These are phyloP conservation scores for Pseudocercospora macadamiae DNA, from an alignment of 2,329 filamentous ascomycete species.

Conservation along the genomic window DNA sequence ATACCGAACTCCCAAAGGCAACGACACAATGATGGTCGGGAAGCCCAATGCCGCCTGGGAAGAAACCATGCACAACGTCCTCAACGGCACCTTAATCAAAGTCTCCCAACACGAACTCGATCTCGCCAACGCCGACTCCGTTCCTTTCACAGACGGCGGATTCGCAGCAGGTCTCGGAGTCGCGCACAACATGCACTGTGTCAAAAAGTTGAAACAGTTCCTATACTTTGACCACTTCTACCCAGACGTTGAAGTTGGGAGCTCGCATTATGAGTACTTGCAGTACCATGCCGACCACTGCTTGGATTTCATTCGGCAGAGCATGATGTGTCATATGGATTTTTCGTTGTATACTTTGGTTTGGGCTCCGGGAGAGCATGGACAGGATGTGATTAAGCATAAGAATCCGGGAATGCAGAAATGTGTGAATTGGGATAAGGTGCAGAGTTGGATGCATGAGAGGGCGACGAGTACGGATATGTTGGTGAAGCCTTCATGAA, in stretches of 20 bases:
- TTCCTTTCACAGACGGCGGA: slow-evolving; percentile 13
- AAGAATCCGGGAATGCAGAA: slow-evolving; percentile 11
- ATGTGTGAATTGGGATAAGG: slow-evolving; percentile 20
- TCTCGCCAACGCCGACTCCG: slow-evolving; percentile 6
- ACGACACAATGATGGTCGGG: slow-evolving; percentile 18
- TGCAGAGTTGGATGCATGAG: slow-evolving; percentile 17
- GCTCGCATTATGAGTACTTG: slow-evolving; percentile 10
- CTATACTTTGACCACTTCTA: slow-evolving; percentile 20
- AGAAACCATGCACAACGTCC: slow-evolving; percentile 11
- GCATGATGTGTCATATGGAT: slow-evolving; percentile 23
- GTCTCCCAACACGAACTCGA: slow-evolving; percentile 16
- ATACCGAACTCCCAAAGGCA: slow-evolving; percentile 14
- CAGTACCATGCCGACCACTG: slow-evolving; percentile 24
- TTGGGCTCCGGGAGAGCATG: slow-evolving; percentile 15
- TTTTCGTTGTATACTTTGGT: slow-evolving; percentile 17
- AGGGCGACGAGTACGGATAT: slow-evolving; percentile 12
- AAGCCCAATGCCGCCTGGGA: slow-evolving; percentile 16
- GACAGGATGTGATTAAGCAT: slow-evolving; percentile 9
- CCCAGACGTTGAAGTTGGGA: slow-evolving; percentile 10
- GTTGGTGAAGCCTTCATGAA: background rate
- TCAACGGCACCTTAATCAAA: slow-evolving; percentile 17
- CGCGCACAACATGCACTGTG: slow-evolving; percentile 20
- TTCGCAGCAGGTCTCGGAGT: slow-evolving; percentile 18
- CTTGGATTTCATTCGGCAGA: slow-evolving; percentile 18
- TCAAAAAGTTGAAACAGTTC: slow-evolving; percentile 22